These are phyloP conservation scores for Alternaria sp. DNA, from an alignment of 2,329 filamentous ascomycete species.

Conservation along the genomic window DNA sequence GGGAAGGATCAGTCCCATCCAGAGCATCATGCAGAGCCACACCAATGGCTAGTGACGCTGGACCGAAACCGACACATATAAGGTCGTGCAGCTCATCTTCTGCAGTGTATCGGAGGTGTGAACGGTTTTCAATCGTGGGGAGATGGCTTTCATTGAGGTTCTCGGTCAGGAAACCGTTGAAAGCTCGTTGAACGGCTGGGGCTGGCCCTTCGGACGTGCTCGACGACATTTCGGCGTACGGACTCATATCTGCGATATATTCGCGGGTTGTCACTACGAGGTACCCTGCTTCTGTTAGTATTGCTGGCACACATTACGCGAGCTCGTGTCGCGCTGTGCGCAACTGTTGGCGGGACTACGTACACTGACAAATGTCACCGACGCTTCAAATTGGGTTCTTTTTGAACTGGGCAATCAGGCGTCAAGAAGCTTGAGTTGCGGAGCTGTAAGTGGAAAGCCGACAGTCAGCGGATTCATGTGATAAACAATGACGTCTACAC, in stretches of 20 bases:
- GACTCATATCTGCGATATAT: slow-evolving; percentile 34
- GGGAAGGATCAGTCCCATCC: slow-evolving; percentile 48
- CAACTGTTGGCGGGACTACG: not conserved
- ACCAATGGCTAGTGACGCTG: slow-evolving; percentile 86
- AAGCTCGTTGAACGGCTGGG: slow-evolving; percentile 36
- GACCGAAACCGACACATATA: slow-evolving; percentile 90
- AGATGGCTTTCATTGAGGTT: slow-evolving; percentile 37
- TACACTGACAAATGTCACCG: slow-evolving; percentile 10
- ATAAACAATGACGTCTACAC: slow-evolving; percentile 32
- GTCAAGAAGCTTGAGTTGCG: not conserved
- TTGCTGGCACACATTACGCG: not conserved
- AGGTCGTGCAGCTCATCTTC: slow-evolving; percentile 78
- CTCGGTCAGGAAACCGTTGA: slow-evolving; percentile 34
- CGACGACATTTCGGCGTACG: slow-evolving; percentile 41
- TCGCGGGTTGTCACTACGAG: not conserved
- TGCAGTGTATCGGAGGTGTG: slow-evolving; percentile 60
- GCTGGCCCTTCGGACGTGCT: slow-evolving; percentile 21
- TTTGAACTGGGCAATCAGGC: not conserved
- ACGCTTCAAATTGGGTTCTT: not conserved
- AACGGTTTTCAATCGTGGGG: slow-evolving; percentile 43
- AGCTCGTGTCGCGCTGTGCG: not conserved
- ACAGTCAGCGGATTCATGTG: slow-evolving; percentile 13
- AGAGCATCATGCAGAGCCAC: slow-evolving; percentile 83
- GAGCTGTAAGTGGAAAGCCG: not conserved
- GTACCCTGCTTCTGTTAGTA: slow-evolving; percentile 1